Conservation (phyloP, 2,329 filamentous ascomycete genomes). For the Fonsecaea pugnacius region DNA sequence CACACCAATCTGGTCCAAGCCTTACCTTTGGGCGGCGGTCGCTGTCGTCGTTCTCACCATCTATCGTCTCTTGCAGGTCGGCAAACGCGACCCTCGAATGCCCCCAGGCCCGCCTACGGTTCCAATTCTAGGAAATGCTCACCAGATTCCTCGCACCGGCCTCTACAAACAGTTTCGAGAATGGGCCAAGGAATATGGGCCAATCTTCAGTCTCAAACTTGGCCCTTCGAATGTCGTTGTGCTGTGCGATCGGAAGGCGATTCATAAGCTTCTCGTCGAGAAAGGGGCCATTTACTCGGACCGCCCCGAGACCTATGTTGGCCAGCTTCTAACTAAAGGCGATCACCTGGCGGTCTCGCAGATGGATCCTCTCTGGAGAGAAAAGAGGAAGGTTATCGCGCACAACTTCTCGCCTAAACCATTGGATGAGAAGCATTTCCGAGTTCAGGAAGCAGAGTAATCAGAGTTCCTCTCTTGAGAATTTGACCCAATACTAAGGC, state of each 20-base stretch:
- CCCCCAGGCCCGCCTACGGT: conserved; percentile 46
- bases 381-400: conserved; percentile 50
- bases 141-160: conserved; percentile 49
- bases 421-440: conserved; percentile 49
- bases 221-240: conserved; percentile 48
- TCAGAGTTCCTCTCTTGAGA: neutral
- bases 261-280: conserved; percentile 29
- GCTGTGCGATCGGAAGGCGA: conserved; percentile 40
- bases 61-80: conserved; percentile 20
- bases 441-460: conserved; percentile 53
- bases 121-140: conserved; percentile 50
- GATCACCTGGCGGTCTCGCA: conserved; percentile 55
- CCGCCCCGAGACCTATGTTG: conserved; percentile 39
- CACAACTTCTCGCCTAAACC: conserved; percentile 52
- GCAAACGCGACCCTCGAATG: conserved; percentile 20
- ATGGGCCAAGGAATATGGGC: conserved; percentile 43
- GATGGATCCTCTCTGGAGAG: conserved; percentile 52
- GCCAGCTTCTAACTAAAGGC: conserved; percentile 49
- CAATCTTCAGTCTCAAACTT: conserved; percentile 49
- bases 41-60: conserved; percentile 9
- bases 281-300: conserved; percentile 43
- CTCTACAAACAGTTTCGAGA: conserved; percentile 34
- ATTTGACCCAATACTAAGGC: neutral
- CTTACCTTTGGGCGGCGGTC: conserved; percentile 9
- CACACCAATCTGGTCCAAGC: conserved; percentile 4